Evolutionary conservation across 495 filamentous ascomycete species (phyloP), one percentile per base, ranked within the genome.

Genomic region (Niebla homalea): DNA sequence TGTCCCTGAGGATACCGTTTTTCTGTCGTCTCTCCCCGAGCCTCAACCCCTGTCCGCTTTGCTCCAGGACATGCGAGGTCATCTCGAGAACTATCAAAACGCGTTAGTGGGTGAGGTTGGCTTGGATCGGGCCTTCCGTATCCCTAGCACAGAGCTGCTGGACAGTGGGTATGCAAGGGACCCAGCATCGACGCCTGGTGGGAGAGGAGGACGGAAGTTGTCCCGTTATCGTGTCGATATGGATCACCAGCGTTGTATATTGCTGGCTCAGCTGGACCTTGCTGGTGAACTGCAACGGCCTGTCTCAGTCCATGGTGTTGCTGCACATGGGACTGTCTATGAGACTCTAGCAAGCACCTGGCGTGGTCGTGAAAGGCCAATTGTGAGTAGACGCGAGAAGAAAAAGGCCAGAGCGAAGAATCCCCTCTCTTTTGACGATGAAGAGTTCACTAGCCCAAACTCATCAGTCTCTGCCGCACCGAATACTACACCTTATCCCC

Each of bases 21-120:
- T 94, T 56, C 68, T 90, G 43, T 61, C 68, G 1, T 67, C 75
- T 7, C 72, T 96, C 0, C 86, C 89, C 2, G 68, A 77, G 10
- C 92, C 90, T 16, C 74, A 67, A 18, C 75, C 81, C 0, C 73
- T 98, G 6, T 83, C 78, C 1, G 57, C 68, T 15, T 77, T 86
- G 46, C 64, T 98, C 29, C 53, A 60, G 6, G 76, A 86, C 57
- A 87, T 85, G 2, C 76, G 73, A 22, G 56, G 50, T 14, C 75
- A 83, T 25, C 74, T 98, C 3, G 55, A 74, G 21, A 65, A 62
- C 12, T 79, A 80, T 53, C 84, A 86, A 0, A 53, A 73, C 14
- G 83, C 87, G 3, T 71, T 97, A 1, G 72, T 98, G 19, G 92
- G 92, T 10, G 92, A 98, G 63, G 71, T 97, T 43, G 92, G 92